Conservation (phyloP, 1,139 yeast species). For the Sugiyamaella japonica region DNA sequence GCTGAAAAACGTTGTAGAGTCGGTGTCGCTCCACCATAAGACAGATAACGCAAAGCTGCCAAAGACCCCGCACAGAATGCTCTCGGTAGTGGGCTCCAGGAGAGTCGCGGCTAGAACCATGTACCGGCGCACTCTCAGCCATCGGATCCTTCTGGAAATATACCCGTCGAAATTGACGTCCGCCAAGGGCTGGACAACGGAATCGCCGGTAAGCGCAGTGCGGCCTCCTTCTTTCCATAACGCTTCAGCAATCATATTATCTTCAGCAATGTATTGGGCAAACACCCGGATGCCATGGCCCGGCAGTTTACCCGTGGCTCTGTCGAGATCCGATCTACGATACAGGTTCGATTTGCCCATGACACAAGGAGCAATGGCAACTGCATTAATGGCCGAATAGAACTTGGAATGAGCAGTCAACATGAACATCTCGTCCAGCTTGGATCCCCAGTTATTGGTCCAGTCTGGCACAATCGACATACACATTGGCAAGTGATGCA, state of each 20-base stretch:
- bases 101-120: constrained; percentile 86
- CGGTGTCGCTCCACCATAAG: constrained; percentile 32
- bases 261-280: constrained; percentile 85
- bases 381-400: constrained; percentile 71
- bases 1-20: constrained; percentile 14
- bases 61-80: constrained; percentile 58
- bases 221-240: constrained; percentile 75
- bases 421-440: constrained; percentile 82
- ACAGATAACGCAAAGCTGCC: constrained; percentile 63
- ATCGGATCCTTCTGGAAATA: constrained; percentile 67
- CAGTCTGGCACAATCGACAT: constrained; percentile 42
- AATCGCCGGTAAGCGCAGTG: constrained; percentile 77
- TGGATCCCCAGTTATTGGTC: constrained; percentile 54
- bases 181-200: constrained; percentile 76
- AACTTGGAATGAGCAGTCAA: constrained; percentile 83
- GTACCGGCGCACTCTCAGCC: constrained; percentile 87
- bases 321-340: constrained; percentile 66
- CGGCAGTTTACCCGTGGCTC: constrained; percentile 39
- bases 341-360: constrained; percentile 89
- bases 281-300: constrained; percentile 65
- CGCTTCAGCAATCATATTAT: constrained; percentile 87
- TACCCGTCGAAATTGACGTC: constrained; percentile 53
- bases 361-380: constrained; percentile 85
- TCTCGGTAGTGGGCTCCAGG: constrained; percentile 84
- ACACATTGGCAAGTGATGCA: constrained; percentile 80